Evolutionary conservation across 2,329 filamentous ascomycete species (phyloP), one percentile per base, ranked within the genome.

Genomic region (Xylaria polymorpha): DNA sequence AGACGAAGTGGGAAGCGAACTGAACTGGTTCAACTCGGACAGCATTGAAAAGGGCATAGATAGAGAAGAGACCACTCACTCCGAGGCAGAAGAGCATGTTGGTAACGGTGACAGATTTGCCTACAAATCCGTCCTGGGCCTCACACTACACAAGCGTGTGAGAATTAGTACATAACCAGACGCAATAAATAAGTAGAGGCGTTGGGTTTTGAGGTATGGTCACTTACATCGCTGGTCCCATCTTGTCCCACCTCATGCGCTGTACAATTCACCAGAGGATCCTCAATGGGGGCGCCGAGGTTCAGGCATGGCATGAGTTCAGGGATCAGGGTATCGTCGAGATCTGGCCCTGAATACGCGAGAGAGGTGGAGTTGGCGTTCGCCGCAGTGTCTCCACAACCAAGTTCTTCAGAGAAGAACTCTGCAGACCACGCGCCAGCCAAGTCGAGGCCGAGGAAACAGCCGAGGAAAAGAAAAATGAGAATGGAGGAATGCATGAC

Each of bases 391-490:
- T 44, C 35, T 12, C 48, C 60, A 35, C 60, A 62, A 1, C 48
- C 60, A 10, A 62, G 50, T 9, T 62, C 60, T 4, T 62, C 50
- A 12, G 60, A 62, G 48, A 55, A 62, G 60, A 62, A 62, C 12
- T 35, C 12, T 1, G 60, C 60, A 4, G 20, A 22, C 60, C 60
- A 62, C 10, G 60, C 60, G 5, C 20, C 35, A 22, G n/a, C 48
- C 1, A n/a, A 0, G 8, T 53, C n/a, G 10, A 35, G 1, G 48
- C 60, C 48, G 6, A 55, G 18, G 25, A 55, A 10, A 7, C 37
- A 6, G 25, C 25, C 48, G 18, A 62, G 48, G 48, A 18, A 55
- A 15, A 51, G 8, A 8, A 55, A 44, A 1, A 50, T 10, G n/a
- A 22, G 4, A 25, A 61, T 10, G 2, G 48, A 22, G 10, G 22